Evolutionary conservation across 306 rosid genomes (phyloP).

Genomic region (Quillaja saponaria): DNA sequence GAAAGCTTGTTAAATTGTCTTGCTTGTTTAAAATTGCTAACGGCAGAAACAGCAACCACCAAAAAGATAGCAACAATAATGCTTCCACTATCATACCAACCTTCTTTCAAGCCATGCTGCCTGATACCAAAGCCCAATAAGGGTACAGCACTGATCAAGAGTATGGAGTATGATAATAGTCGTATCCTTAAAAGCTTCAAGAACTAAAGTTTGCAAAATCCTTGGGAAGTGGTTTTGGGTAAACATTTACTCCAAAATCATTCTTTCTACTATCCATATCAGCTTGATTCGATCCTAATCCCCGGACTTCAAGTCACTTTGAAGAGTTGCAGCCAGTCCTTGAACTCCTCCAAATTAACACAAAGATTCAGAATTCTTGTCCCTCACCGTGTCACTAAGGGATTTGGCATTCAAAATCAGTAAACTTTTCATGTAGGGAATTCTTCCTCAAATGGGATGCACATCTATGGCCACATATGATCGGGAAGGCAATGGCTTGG

Average conservation of each 20-base stretch:
- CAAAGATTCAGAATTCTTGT: not conserved
- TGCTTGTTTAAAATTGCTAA: not conserved
- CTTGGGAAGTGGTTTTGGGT: not conserved
- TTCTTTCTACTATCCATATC: not conserved
- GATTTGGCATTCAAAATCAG: not conserved
- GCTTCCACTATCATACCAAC: conserved; percentile 18
- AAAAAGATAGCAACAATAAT: not conserved
- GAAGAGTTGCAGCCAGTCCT: not conserved
- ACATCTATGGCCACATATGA: no score
- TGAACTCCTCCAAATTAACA: not conserved
- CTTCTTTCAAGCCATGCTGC: not conserved
- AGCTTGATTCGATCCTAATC: not conserved
- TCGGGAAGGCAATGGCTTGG: not conserved
- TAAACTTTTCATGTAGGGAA: not conserved
- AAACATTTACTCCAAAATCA: not conserved
- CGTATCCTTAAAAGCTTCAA: not conserved
- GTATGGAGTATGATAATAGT: conserved; percentile 11
- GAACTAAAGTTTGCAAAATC: not conserved
- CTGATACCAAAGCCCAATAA: conserved; percentile 5
- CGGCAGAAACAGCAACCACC: conserved; percentile 1
- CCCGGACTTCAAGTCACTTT: not conserved
- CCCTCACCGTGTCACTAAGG: not conserved
- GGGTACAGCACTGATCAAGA: not conserved
- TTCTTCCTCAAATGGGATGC: not conserved
- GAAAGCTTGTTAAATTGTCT: not conserved